Evolutionary conservation across 257 asterid genomes (phyloP).

Genomic region (Primulina huaijiensis): DNA sequence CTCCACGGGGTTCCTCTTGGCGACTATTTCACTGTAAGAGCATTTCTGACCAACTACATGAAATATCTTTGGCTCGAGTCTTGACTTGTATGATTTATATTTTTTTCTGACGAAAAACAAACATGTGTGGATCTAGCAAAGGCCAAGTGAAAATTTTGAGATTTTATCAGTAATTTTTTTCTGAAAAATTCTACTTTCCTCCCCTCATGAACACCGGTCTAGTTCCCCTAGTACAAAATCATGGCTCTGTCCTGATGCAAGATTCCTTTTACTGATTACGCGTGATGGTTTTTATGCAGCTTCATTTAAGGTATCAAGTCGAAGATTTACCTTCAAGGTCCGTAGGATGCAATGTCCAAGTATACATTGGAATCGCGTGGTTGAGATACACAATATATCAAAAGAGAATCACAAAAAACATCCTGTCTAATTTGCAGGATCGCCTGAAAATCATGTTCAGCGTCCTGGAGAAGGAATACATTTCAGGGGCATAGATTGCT

Average conservation of each 20-base stretch:
- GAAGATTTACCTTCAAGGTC: neutral
- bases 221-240: too few species aligned
- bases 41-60: neutral
- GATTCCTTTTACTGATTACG: neutral
- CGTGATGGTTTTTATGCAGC: neutral
- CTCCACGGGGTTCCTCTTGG: conserved; percentile 95
- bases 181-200: too few species aligned
- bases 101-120: too few species aligned
- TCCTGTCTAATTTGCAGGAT: neutral
- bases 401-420: neutral
- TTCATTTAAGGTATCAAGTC: neutral
- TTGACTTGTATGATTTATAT: too few species aligned
- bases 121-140: too few species aligned
- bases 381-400: neutral
- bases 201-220: too few species aligned
- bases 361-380: neutral
- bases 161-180: too few species aligned
- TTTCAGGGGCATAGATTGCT: neutral
- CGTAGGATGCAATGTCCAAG: neutral
- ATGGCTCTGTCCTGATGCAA: neutral
- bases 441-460: neutral
- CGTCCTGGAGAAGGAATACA: neutral
- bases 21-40: conserved; percentile 79
- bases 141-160: too few species aligned
- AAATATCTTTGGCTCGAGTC: too few species aligned